phyloP scores from a whole-genome alignment of 2,329 filamentous ascomycete species.

The Berkeleyomyces rouxiae region DNA sequence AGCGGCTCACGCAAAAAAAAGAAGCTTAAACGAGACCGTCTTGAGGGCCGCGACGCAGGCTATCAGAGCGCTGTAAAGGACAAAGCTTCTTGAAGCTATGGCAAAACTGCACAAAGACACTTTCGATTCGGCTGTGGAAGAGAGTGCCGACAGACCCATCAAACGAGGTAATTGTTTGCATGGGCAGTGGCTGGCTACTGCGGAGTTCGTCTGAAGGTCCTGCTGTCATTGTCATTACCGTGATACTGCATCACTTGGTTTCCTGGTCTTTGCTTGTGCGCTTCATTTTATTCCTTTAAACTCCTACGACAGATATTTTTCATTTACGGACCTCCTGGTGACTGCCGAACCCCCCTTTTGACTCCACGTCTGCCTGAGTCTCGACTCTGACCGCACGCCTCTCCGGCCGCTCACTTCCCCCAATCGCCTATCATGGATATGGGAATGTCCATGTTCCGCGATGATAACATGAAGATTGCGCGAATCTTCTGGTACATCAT shows the following conservation, averaged over 20 bases:
- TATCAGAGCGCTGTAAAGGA: not conserved
- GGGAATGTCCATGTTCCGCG: slow-evolving; percentile 25
- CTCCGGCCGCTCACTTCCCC: not conserved
- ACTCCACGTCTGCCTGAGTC: not conserved
- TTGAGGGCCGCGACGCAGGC: no score
- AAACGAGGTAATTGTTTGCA: not conserved
- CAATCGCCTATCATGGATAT: slow-evolving; percentile 15
- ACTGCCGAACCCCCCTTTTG: not conserved
- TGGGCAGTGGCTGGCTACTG: not conserved
- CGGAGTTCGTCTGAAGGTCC: not conserved
- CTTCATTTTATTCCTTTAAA: not conserved
- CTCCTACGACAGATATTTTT: not conserved
- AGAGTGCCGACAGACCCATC: not conserved
- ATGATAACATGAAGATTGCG: slow-evolving; percentile 30
- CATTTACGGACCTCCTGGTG: not conserved
- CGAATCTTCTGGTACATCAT: slow-evolving; percentile 43
- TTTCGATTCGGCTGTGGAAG: not conserved
- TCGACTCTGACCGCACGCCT: no score
- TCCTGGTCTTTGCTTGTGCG: not conserved
- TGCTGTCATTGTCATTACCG: not conserved
- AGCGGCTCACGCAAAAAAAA: not conserved
- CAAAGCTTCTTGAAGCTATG: not conserved
- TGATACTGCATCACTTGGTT: not conserved
- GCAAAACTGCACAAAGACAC: not conserved
- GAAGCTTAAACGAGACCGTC: not conserved